Conservation (phyloP, 805 yeast genomes). For the Danielozyma ontarioensis region DNA sequence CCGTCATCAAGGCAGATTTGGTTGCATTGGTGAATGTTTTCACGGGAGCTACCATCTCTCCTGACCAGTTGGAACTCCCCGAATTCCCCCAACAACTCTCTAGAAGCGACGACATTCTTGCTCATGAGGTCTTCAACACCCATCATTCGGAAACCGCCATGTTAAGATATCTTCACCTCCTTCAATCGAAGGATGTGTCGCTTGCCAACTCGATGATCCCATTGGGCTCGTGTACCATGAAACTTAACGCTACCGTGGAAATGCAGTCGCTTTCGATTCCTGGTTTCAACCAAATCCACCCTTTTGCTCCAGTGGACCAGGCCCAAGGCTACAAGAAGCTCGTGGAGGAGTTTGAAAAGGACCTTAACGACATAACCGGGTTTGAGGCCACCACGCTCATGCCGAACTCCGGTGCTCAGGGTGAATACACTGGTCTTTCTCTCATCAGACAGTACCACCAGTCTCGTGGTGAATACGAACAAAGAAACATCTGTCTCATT, state of each 20-base stretch:
- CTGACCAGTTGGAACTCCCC: conserved; percentile 37
- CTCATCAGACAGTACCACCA: conserved; percentile 76
- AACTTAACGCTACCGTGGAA: conserved; percentile 89
- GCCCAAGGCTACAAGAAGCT: conserved; percentile 82
- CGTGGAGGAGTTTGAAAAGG: conserved; percentile 71
- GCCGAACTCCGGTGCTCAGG: conserved; percentile 99
- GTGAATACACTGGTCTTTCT: conserved; percentile 92
- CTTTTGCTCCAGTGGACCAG: conserved; percentile 87
- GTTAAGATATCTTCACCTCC: conserved; percentile 80
- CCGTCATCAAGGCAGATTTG: conserved; percentile 64
- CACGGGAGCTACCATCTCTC: conserved; percentile 32
- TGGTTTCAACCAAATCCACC: conserved; percentile 83
- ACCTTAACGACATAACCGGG: conserved; percentile 89
- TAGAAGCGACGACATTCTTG: conserved; percentile 57
- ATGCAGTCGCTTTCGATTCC: conserved; percentile 96
- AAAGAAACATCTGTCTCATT: conserved; percentile 83
- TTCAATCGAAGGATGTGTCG: conserved; percentile 85
- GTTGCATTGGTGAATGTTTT: conserved; percentile 54
- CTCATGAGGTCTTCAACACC: conserved; percentile 74
- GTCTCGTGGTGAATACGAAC: conserved; percentile 56
- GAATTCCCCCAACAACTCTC: conserved; percentile 42
- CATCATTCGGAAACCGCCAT: conserved; percentile 94
- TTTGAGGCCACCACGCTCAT: conserved; percentile 85
- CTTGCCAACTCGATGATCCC: conserved; percentile 97
- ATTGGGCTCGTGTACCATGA: conserved; percentile 97